Evolutionary conservation across 305 asterid species (phyloP), one percentile per base, ranked within the genome.

Genomic region (Caryopteris hybrid): DNA sequence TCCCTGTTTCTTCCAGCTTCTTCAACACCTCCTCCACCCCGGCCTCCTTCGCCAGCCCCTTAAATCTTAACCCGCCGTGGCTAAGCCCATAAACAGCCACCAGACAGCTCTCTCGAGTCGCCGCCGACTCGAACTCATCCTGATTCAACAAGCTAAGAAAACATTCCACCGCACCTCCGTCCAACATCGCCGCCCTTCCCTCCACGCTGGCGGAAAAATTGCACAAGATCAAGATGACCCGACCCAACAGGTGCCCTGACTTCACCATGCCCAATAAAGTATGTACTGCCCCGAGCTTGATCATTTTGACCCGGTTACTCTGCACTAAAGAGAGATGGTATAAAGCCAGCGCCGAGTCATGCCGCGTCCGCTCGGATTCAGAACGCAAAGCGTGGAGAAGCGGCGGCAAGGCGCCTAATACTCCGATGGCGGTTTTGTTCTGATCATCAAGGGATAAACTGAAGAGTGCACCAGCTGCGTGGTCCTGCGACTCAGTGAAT

Each of bases 391-490:
- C 75, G 75, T 87, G 92, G 34, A 93, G 80, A 0, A 90, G 89
- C 23, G 97, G 96, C 7, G 88, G 85, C 74, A 93, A 58, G 3
- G 90, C 97, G 29, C 99, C 99, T n/a, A 93, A 58, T 0, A 90
- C 99, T 1, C 99, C 97, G 23, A 93, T 81, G 0, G 99, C 99
- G 0, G 92, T 88, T 69, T 87, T 90, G 77, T 90, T 93, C 74
- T 84, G 88, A 68, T 87, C 87, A 31, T 90, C 96, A 2, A 88
- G 84, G 0, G 99, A 92, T 50, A 93, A 64, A 45, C 99, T 90
- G 79, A 93, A 93, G 61, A 93, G 76, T 1, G 88, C 99, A 2
- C 97, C 95, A 8, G 96, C 99, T 0, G 95, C 96, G n/a, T 93
- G 97, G 64, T 93, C 97, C 74, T 76, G 92, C 51, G 97, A 76